Percentiles rank a stretch among this genome's conserved stretches.
phyloP scores from a whole-genome alignment of 495 filamentous ascomycete genomes.

The Tuber calosporum region DNA sequence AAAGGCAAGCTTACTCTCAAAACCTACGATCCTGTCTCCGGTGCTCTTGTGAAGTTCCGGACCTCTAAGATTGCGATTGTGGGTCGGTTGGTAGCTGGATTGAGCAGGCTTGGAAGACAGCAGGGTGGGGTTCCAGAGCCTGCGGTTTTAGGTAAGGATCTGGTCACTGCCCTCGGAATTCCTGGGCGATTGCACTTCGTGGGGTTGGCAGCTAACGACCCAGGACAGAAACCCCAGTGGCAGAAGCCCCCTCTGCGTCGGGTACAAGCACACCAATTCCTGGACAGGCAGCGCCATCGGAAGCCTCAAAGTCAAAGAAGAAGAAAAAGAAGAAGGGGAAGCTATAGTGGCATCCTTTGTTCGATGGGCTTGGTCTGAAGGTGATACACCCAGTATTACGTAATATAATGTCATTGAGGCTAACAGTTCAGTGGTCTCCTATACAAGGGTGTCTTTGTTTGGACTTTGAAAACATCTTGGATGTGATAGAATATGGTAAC shows the following conservation, averaged over 20 bases:
- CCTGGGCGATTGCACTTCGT: neutral
- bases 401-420: neutral
- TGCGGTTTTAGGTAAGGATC: conserved; percentile 14
- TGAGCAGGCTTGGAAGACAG: conserved; percentile 43
- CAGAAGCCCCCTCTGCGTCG: conserved; percentile 5
- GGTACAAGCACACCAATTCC: conserved; percentile 12
- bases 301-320: conserved; percentile 23
- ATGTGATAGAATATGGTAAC: neutral
- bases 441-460: neutral
- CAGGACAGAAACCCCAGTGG: conserved; percentile 15
- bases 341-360: conserved; percentile 6
- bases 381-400: neutral
- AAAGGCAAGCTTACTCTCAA: conserved; percentile 71
- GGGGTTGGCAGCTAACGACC: neutral
- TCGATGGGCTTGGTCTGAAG: neutral
- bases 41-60: conserved; percentile 78
- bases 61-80: conserved; percentile 91
- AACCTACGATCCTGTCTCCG: conserved; percentile 77
- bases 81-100: conserved; percentile 62
- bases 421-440: neutral
- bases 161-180: neutral
- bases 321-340: conserved; percentile 40
- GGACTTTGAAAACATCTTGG: neutral
- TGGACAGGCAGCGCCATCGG: conserved; percentile 18
- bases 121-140: conserved; percentile 32